These are phyloP conservation scores for Globisporangium perplexum DNA, from an alignment of 352 stramenopile species.

Conservation along the genomic window DNA sequence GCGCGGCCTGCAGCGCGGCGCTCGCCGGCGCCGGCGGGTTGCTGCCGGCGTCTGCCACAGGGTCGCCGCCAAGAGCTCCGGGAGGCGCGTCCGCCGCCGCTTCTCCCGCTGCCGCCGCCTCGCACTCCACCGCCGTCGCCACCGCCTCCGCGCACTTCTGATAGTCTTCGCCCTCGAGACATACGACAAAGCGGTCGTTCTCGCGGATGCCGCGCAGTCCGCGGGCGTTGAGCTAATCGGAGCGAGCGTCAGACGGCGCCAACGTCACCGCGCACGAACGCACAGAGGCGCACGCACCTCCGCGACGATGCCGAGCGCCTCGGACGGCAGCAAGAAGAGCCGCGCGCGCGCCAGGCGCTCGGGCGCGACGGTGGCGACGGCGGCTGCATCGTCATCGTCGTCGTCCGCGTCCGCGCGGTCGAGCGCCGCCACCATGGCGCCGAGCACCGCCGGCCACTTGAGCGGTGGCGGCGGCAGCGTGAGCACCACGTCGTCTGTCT, in stretches of 20 bases:
- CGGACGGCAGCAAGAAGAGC: conserved; percentile 57
- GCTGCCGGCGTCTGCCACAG: not conserved
- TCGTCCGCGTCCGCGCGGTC: conserved; percentile 40
- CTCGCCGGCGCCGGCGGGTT: not conserved
- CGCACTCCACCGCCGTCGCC: not conserved
- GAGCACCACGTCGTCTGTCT: conserved; percentile 63
- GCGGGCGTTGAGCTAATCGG: conserved; percentile 51
- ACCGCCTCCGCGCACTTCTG: conserved; percentile 22
- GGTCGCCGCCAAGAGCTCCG: not conserved
- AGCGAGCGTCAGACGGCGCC: not conserved
- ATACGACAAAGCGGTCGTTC: conserved; percentile 75
- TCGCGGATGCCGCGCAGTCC: conserved; percentile 66
- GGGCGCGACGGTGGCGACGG: not conserved
- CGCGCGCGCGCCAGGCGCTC: conserved; percentile 34
- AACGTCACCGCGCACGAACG: no score
- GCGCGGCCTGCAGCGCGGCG: conserved; percentile 8
- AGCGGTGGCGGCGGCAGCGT: conserved; percentile 59
- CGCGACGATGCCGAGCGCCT: conserved; percentile 48
- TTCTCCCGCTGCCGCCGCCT: not conserved
- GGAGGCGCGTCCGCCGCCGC: not conserved
- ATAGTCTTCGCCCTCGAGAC: conserved; percentile 66
- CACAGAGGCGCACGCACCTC: conserved; percentile 27
- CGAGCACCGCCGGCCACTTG: conserved; percentile 58
- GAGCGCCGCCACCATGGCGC: conserved; percentile 55
- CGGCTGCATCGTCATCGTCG: conserved; percentile 27